Evolutionary conservation across 2,329 filamentous ascomycete species (phyloP).

Genomic region (Stemphylium vesicarium): DNA sequence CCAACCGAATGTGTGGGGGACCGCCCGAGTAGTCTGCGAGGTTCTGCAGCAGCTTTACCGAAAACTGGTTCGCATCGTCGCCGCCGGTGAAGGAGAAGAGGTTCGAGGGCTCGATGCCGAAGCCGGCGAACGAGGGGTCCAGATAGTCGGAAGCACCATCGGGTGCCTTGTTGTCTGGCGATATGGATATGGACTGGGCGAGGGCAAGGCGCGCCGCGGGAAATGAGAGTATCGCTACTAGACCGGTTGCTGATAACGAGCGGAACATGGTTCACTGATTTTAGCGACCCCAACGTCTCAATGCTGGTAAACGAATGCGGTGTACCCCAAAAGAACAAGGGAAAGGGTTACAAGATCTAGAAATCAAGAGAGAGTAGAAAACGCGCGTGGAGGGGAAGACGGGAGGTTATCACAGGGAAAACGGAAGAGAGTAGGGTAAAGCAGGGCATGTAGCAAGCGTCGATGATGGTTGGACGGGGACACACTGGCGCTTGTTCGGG

Average conservation of each 20-base stretch:
- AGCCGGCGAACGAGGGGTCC: constrained; percentile 56
- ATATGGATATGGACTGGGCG: constrained; percentile 44
- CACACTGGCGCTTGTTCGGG: too few species aligned
- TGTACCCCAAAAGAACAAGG: not conserved
- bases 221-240: constrained; percentile 26
- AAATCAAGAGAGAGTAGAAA: constrained; percentile 5
- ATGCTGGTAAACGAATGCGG: constrained; percentile 1
- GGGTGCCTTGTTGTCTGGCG: constrained; percentile 36
- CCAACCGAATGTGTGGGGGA: constrained; percentile 57
- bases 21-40: constrained; percentile 57
- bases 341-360: constrained; percentile 4
- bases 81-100: constrained; percentile 59
- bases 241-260: constrained; percentile 24
- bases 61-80: constrained; percentile 51
- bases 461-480: constrained; percentile 6
- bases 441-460: constrained; percentile 1
- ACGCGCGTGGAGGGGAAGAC: not conserved
- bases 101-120: constrained; percentile 61
- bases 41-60: constrained; percentile 57
- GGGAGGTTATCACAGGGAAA: constrained; percentile 5
- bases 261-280: constrained; percentile 23
- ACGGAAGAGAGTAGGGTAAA: not conserved
- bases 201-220: constrained; percentile 18
- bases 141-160: constrained; percentile 45
- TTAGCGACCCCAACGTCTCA: not conserved